Evolutionary conservation across 805 yeast genomes (phyloP).

Genomic region (Myxozyma neotropica): DNA sequence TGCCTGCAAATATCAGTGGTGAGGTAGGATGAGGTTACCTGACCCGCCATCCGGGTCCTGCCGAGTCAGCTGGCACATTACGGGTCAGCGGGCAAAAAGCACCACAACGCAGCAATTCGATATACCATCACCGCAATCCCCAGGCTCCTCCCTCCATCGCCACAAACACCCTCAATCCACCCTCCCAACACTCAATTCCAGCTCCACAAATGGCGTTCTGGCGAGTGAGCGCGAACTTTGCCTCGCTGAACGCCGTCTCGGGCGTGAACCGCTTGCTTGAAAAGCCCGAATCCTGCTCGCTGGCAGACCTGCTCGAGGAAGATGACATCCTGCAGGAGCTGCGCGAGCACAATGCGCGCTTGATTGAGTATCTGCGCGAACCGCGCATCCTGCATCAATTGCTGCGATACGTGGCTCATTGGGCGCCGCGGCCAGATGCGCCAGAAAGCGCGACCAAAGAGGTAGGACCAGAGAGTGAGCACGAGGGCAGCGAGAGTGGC

Average conservation of each 20-base stretch:
- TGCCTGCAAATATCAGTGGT: neutral
- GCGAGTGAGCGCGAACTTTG: conserved; percentile 53
- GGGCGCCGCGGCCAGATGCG: conserved; percentile 17
- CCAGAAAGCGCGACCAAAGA: neutral
- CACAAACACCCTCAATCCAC: neutral
- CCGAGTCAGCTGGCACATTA: too few relatives aligned
- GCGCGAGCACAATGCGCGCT: conserved; percentile 68
- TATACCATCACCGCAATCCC: neutral
- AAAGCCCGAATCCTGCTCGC: conserved; percentile 46
- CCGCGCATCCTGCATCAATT: conserved; percentile 71
- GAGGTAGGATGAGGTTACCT: too few relatives aligned
- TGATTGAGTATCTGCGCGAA: conserved; percentile 77
- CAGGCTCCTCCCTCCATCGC: neutral
- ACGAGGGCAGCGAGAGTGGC: conserved; percentile 1
- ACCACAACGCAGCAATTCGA: too few relatives aligned
- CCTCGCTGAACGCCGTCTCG: conserved; percentile 50
- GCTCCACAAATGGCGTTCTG: conserved; percentile 53
- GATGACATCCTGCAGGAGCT: conserved; percentile 74
- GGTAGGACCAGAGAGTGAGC: neutral
- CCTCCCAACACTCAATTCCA: neutral
- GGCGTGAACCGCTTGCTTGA: conserved; percentile 46
- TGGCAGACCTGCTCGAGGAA: conserved; percentile 65
- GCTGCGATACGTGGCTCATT: conserved; percentile 58
- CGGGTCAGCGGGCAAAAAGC: too few relatives aligned
- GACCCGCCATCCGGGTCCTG: too few relatives aligned